Evolutionary conservation across 2,329 filamentous ascomycete genomes (phyloP).

Genomic region (Exophiala mesophila): DNA sequence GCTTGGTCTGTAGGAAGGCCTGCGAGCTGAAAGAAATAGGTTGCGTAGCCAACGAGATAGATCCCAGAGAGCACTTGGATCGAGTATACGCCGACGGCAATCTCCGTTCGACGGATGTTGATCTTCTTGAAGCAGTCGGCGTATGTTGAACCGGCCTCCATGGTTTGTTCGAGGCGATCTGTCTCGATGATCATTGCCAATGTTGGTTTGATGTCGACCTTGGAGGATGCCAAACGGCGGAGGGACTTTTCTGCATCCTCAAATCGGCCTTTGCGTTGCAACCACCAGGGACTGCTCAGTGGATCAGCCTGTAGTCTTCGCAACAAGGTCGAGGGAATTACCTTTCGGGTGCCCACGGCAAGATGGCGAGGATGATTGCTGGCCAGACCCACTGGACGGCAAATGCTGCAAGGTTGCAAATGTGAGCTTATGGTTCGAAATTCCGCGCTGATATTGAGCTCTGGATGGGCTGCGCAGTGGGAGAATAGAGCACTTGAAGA

Average conservation of each 20-base stretch:
- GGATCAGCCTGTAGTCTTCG: neutral
- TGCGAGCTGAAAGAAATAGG: constrained; percentile 45
- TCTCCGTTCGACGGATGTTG: constrained; percentile 42
- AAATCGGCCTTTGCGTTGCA: constrained; percentile 33
- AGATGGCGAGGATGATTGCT: constrained; percentile 33
- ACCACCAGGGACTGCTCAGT: constrained; percentile 32
- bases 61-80: constrained; percentile 42
- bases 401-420: constrained; percentile 32
- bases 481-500: too few relatives aligned
- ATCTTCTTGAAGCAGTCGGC: constrained; percentile 41
- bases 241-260: constrained; percentile 36
- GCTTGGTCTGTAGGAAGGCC: constrained; percentile 32
- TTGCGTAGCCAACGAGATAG: constrained; percentile 42
- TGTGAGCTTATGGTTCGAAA: too few relatives aligned
- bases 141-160: constrained; percentile 33
- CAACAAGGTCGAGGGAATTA: constrained; percentile 1
- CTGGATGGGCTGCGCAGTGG: too few relatives aligned
- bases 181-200: constrained; percentile 41
- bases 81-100: constrained; percentile 41
- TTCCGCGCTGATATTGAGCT: too few relatives aligned
- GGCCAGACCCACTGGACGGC: constrained; percentile 42
- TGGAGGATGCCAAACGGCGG: constrained; percentile 32
- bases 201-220: constrained; percentile 39
- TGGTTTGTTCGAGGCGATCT: constrained; percentile 37
- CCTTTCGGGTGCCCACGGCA: constrained; percentile 37